phyloP scores from a whole-genome alignment of 257 asterid genomes.

The Solanum gracilifrons region DNA sequence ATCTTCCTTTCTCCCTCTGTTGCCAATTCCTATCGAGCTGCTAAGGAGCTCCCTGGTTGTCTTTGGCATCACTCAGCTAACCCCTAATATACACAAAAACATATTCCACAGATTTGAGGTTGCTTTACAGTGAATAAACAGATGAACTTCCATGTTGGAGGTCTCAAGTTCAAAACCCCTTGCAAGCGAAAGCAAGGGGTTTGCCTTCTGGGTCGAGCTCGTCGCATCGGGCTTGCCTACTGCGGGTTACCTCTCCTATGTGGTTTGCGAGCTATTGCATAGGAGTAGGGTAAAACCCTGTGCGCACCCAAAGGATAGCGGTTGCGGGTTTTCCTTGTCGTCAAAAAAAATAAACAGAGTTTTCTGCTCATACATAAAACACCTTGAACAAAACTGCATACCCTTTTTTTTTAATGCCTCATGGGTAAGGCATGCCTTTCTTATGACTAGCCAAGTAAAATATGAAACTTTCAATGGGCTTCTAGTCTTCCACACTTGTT shows the following conservation, averaged over 20 bases:
- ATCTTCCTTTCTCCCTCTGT: not conserved
- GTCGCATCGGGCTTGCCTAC: too few relatives aligned
- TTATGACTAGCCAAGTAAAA: not conserved
- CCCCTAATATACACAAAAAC: not conserved
- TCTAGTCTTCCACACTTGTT: not conserved
- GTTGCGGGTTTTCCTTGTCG: too few relatives aligned
- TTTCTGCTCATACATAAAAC: not conserved
- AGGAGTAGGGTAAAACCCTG: too few relatives aligned
- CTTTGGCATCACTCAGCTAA: not conserved
- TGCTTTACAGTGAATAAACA: not conserved
- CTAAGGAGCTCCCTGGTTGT: not conserved
- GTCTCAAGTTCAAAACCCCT: too few relatives aligned
- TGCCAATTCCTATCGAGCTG: not conserved
- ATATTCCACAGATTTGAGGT: not conserved
- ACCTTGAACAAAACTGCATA: not conserved
- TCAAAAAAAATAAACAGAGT: not conserved
- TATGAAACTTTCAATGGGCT: not conserved
- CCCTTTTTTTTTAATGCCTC: not conserved
- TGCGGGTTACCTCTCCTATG: too few relatives aligned
- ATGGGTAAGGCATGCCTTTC: not conserved
- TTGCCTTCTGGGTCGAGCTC: too few relatives aligned
- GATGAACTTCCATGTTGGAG: not conserved
- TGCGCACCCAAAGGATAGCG: too few relatives aligned
- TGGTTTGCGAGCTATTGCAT: too few relatives aligned
- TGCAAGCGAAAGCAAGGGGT: too few relatives aligned